Evolutionary conservation across 306 rosid species (phyloP), one percentile per base, ranked within the genome.

Genomic region (Ormosia semicastrata): DNA sequence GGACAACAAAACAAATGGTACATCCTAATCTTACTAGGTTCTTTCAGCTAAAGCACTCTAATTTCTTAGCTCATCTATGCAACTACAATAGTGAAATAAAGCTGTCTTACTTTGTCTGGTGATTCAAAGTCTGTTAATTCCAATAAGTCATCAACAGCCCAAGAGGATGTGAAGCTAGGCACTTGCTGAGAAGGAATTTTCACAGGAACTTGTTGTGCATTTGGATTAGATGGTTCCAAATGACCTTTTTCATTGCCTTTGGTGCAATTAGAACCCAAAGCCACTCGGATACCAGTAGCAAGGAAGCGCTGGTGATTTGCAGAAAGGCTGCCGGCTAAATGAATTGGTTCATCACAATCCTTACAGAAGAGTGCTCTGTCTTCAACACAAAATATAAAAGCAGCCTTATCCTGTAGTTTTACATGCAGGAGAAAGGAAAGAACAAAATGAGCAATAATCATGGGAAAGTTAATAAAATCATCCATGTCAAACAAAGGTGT

Each of bases 311-410:
- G 99, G 82, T 95, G 99, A 85, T 92, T 92, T 8, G 97, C 94
- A 33, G 99, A 86, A 79, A 87, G 94, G 80, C 91, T 89, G 17
- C 91, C 91, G 2, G 89, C 88, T 40, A 88, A 74, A 81, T 95
- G 99, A 77, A 93, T 89, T 29, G 97, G 82, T 79, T 92, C 99
- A 77, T 95, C 98, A n/a, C 99, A 95, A 40, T 94, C 98, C 82
- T 95, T 88, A 78, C 99, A 95, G 66, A 95, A 89, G 7, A 95
- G 94, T 46, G 99, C 99, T 85, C 98, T 92, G 85, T 95, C 99
- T 84, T 95, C 97, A 17, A 95, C 97, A 70, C 99, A 95, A 81
- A 95, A 95, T 81, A 95, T 95, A 85, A 95, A 93, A 70, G 99
- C 98, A 41, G 96, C 75, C 94, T 92, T 95, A 57, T 95, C 99